A percentile compares a stretch with the other conserved stretches of the same genome.
phyloP scores from a whole-genome alignment of 139 green algal species.

The Volvox africanus region DNA sequence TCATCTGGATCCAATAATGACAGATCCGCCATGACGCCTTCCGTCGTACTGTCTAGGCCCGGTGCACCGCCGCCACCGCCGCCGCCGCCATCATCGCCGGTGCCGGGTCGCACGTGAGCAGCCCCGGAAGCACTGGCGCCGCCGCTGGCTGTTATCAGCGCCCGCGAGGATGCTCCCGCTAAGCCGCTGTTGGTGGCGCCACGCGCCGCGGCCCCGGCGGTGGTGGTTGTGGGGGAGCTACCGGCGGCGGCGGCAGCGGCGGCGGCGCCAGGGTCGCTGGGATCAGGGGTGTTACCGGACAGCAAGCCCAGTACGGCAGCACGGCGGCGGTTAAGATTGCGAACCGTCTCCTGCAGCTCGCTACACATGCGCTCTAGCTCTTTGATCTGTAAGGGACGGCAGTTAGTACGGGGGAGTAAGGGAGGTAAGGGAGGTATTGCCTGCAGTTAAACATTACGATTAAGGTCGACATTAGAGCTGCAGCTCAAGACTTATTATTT shows the following conservation, averaged over 20 bases:
- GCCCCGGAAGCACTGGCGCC: background rate
- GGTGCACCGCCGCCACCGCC: background rate
- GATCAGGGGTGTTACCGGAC: background rate
- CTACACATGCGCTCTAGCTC: background rate
- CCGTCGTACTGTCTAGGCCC: background rate
- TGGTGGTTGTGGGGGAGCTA: background rate
- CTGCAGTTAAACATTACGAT: too few relatives aligned
- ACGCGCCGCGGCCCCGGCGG: background rate
- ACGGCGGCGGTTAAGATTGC: conserved; percentile 18
- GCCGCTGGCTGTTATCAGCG: too few relatives aligned
- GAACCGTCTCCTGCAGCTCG: conserved; percentile 35
- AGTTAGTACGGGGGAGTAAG: background rate
- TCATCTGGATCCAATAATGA: conserved; percentile 8
- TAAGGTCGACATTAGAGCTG: too few relatives aligned
- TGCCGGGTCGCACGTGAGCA: background rate
- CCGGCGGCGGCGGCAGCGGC: background rate
- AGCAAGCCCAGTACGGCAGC: background rate
- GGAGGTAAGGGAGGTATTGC: too few relatives aligned
- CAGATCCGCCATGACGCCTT: conserved; percentile 12
- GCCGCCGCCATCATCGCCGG: background rate
- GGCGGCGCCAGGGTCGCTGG: background rate
- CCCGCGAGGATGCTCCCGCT: too few relatives aligned
- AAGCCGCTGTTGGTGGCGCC: too few relatives aligned
- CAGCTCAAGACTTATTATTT: too few relatives aligned
- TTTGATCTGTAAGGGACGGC: conserved; percentile 16